Evolutionary conservation across 2,329 filamentous ascomycete genomes (phyloP).

Genomic region (Colletotrichum sp.): DNA sequence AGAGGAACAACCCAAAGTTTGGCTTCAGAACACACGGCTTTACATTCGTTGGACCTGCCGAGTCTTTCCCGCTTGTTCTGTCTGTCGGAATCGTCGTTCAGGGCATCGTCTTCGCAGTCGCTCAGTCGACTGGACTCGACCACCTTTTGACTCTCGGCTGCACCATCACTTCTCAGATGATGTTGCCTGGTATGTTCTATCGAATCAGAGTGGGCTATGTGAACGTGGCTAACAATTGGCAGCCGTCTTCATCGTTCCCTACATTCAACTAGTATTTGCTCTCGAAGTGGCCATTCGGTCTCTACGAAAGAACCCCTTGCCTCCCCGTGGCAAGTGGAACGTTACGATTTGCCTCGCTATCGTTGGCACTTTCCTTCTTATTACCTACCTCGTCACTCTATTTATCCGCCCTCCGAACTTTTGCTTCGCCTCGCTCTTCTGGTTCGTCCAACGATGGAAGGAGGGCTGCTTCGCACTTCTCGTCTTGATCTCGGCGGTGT

Average conservation of each 20-base stretch:
- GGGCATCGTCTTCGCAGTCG: constrained; percentile 60
- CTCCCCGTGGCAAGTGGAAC: constrained; percentile 63
- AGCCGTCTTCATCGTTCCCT: constrained; percentile 73
- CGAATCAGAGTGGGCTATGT: neutral
- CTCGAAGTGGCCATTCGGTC: constrained; percentile 64
- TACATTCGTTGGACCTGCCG: constrained; percentile 49
- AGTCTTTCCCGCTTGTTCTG: constrained; percentile 61
- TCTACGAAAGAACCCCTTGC: constrained; percentile 59
- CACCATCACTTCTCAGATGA: constrained; percentile 57
- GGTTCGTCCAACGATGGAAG: constrained; percentile 69
- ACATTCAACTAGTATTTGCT: constrained; percentile 69
- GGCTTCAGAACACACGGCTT: constrained; percentile 45
- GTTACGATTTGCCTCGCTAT: constrained; percentile 60
- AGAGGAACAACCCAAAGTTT: constrained; percentile 43
- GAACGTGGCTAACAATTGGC: constrained; percentile 26
- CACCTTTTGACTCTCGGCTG: constrained; percentile 58
- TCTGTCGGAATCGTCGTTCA: constrained; percentile 63
- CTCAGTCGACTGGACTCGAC: constrained; percentile 60
- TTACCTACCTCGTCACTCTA: constrained; percentile 63
- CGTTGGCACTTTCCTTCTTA: constrained; percentile 55
- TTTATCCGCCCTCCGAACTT: constrained; percentile 59
- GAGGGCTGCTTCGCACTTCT: constrained; percentile 60
- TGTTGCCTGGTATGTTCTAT: constrained; percentile 59
- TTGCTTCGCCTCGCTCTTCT: constrained; percentile 72
- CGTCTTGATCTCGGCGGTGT: constrained; percentile 50